Percentiles rank a stretch among this genome's conserved stretches.
phyloP scores from a whole-genome alignment of 2,329 filamentous ascomycete genomes.

The Pseudocercospora musae region DNA sequence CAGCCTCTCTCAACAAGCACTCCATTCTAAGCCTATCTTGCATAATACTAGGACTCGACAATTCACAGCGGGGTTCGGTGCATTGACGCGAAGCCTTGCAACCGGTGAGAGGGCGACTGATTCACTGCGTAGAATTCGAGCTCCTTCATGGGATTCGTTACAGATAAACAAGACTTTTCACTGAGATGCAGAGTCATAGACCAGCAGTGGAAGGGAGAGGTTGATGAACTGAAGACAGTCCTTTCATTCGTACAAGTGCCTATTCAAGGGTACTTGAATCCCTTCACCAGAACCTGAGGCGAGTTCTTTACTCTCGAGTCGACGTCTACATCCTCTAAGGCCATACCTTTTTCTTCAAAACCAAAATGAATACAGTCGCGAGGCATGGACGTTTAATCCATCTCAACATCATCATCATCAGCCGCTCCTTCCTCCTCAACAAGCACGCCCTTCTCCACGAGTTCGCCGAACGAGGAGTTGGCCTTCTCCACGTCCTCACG shows the following conservation, averaged over 20 bases:
- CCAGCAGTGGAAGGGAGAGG: no score
- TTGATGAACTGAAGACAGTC: not conserved
- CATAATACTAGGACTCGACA: no score
- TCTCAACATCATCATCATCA: slow-evolving; percentile 27
- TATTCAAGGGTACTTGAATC: not conserved
- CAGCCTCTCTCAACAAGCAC: no score
- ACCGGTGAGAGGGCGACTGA: no score
- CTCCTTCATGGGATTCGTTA: no score
- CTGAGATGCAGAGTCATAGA: not conserved
- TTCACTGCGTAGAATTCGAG: no score
- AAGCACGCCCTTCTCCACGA: slow-evolving; percentile 22
- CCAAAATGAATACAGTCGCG: not conserved
- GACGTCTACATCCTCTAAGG: not conserved
- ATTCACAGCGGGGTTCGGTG: no score
- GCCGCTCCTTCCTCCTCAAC: slow-evolving; percentile 14
- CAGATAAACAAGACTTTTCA: no score
- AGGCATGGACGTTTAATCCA: slow-evolving; percentile 12
- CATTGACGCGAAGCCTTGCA: no score
- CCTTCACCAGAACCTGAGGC: not conserved
- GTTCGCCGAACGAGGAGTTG: slow-evolving; percentile 34
- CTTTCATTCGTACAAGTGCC: not conserved
- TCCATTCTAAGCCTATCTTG: no score
- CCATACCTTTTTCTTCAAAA: not conserved
- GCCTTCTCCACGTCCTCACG: slow-evolving; percentile 46
- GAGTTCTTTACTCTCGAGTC: not conserved